A percentile compares a stretch with the other conserved stretches of the same genome.
Conservation (phyloP, 2,329 filamentous ascomycete genomes). For the Coniochaeta pulveracea region DNA sequence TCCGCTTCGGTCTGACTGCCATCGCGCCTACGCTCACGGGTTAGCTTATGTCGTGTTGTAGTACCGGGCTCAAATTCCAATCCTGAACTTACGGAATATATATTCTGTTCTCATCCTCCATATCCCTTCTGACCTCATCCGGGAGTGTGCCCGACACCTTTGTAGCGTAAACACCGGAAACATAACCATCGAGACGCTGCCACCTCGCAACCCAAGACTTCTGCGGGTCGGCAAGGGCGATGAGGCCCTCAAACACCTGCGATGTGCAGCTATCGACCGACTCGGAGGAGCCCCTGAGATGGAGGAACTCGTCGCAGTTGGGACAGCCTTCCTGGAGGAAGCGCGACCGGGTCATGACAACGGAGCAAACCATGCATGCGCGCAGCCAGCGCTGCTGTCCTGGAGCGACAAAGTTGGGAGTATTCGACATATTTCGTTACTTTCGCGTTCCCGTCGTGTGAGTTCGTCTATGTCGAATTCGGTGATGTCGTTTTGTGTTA, state of each 20-base stretch:
- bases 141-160: constrained; percentile 80
- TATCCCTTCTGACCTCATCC: constrained; percentile 48
- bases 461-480: too few species aligned
- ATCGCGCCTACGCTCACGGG: constrained; percentile 31
- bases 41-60: constrained; percentile 5
- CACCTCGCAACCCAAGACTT: constrained; percentile 94
- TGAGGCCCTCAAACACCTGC: constrained; percentile 87
- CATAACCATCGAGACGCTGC: constrained; percentile 83
- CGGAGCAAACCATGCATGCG: constrained; percentile 97
- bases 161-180: constrained; percentile 82
- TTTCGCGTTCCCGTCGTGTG: too few species aligned
- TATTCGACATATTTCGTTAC: constrained; percentile 27
- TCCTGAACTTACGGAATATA: constrained; percentile 50
- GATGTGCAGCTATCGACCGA: constrained; percentile 88
- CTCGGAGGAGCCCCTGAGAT: constrained; percentile 68
- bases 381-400: constrained; percentile 76
- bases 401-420: constrained; percentile 63
- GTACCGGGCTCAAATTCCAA: constrained; percentile 15
- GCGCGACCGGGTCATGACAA: constrained; percentile 72
- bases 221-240: constrained; percentile 71
- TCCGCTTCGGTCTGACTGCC: constrained; percentile 42
- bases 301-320: constrained; percentile 90
- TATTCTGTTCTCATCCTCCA: constrained; percentile 53
- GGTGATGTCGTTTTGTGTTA: too few species aligned
- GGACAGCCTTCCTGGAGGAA: constrained; percentile 85